phyloP scores from a whole-genome alignment of 2,329 filamentous ascomycete species.

The Exophiala aquamarina region DNA sequence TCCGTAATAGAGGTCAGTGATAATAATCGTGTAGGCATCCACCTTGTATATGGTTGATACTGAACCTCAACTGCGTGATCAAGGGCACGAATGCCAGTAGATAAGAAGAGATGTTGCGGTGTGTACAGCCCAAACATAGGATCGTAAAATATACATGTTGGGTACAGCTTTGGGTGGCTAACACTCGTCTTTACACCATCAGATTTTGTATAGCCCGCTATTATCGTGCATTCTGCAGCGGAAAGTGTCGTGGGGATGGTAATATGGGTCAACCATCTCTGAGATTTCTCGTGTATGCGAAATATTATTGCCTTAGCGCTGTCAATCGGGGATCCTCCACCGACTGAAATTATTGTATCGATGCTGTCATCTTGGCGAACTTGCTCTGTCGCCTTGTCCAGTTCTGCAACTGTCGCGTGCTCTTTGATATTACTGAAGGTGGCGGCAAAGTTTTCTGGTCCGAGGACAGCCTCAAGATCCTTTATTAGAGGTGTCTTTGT shows the following conservation, averaged over 20 bases:
- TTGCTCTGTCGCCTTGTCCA: slow-evolving; percentile 51
- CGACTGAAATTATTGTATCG: slow-evolving; percentile 55
- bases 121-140: slow-evolving; percentile 52
- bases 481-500: slow-evolving; percentile 53
- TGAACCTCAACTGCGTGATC: slow-evolving; percentile 56
- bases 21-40: slow-evolving; percentile 50
- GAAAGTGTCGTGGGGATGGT: slow-evolving; percentile 49
- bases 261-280: slow-evolving; percentile 45
- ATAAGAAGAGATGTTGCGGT: slow-evolving; percentile 49
- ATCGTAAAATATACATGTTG: slow-evolving; percentile 43
- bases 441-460: slow-evolving; percentile 46
- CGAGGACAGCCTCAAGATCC: slow-evolving; percentile 50
- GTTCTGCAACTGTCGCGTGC: slow-evolving; percentile 53
- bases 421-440: slow-evolving; percentile 56
- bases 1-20: slow-evolving; percentile 43
- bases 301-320: slow-evolving; percentile 48
- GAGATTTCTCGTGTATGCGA: slow-evolving; percentile 39
- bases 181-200: slow-evolving; percentile 50
- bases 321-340: slow-evolving; percentile 56
- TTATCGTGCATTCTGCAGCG: slow-evolving; percentile 54
- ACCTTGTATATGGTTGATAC: slow-evolving; percentile 52
- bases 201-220: slow-evolving; percentile 52
- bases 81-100: slow-evolving; percentile 53
- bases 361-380: slow-evolving; percentile 46
- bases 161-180: slow-evolving; percentile 19